Percentiles rank a stretch among this genome's conserved stretches.
Evolutionary conservation across 2,329 filamentous ascomycete species (phyloP).

Genomic region (Paecilomyces variotii): DNA sequence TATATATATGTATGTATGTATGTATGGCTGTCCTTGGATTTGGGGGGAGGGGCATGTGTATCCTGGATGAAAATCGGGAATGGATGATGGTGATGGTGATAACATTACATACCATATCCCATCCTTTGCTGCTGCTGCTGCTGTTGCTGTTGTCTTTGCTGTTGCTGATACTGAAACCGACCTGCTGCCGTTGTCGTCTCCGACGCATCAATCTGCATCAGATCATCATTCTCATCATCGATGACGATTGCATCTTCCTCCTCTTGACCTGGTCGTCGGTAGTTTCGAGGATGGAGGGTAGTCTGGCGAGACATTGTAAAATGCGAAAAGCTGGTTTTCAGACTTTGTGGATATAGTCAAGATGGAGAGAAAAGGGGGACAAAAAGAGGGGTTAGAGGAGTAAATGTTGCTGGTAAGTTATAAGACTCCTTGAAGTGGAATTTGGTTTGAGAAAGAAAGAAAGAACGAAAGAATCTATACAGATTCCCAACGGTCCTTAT

Average conservation of each 20-base stretch:
- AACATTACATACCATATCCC: neutral
- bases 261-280: neutral
- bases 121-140: neutral
- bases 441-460: too few species aligned
- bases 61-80: neutral
- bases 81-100: neutral
- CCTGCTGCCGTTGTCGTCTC: neutral
- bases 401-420: too few species aligned
- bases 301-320: neutral
- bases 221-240: neutral
- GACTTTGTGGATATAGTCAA: slow-evolving; percentile 1
- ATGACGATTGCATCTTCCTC: neutral
- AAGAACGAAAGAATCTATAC: too few species aligned
- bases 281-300: neutral
- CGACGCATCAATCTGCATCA: neutral
- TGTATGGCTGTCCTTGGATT: too few species aligned
- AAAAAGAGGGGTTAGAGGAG: too few species aligned
- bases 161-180: neutral
- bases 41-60: neutral
- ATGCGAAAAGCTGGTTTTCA: slow-evolving; percentile 5
- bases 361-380: neutral
- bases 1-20: too few species aligned
- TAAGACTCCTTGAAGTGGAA: too few species aligned
- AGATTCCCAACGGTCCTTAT: too few species aligned
- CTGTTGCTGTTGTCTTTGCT: neutral